phyloP scores from a whole-genome alignment of 208 protist species.

The Leishmania turanica region DNA sequence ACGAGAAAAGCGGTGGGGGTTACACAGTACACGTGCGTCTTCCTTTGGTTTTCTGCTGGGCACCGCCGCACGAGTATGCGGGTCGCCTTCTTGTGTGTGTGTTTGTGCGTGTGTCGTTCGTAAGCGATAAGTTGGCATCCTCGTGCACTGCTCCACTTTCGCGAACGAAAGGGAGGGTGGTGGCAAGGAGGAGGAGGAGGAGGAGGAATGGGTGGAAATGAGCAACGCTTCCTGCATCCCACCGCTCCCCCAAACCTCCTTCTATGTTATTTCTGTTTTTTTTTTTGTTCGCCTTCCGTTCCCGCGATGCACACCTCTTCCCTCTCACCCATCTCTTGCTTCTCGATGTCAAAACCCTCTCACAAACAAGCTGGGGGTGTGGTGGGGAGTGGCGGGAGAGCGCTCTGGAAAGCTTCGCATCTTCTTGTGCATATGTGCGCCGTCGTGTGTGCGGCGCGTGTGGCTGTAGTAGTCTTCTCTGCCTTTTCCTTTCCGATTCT shows the following conservation, averaged over 20 bases:
- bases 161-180: not conserved
- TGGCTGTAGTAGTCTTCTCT: not conserved
- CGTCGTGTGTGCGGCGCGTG: not conserved
- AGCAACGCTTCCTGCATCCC: not conserved
- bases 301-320: not conserved
- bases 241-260: not conserved
- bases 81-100: not conserved
- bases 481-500: not conserved
- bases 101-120: not conserved
- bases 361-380: not conserved
- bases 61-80: not conserved
- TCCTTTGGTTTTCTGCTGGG: not conserved
- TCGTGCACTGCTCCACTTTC: not conserved
- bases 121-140: not conserved
- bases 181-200: not conserved
- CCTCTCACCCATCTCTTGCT: not conserved
- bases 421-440: not conserved
- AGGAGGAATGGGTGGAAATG: not conserved
- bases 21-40: not conserved
- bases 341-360: not conserved
- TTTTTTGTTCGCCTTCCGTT: not conserved
- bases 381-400: not conserved
- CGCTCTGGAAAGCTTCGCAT: not conserved
- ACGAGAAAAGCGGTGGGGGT: not conserved
- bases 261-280: not conserved